These are phyloP conservation scores for Phytomonas sp. DNA, from an alignment of 208 protist genomes.

Conservation along the genomic window DNA sequence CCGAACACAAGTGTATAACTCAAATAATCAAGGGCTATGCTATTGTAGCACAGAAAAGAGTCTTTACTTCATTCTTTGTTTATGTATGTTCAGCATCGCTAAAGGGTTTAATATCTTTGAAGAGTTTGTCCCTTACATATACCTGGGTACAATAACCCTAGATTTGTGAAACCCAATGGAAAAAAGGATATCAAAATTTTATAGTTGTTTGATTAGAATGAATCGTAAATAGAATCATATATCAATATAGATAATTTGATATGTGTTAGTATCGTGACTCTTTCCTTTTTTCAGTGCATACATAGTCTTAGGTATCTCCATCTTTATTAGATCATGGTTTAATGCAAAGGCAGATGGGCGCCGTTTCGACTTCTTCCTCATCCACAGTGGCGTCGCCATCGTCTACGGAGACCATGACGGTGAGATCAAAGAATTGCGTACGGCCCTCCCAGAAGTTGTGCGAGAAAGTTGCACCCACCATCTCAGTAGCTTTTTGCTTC, in stretches of 20 bases:
- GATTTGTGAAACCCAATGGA: background rate
- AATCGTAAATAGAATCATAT: constrained; percentile 16
- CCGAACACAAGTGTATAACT: background rate
- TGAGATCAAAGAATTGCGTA: constrained; percentile 70
- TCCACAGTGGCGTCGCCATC: constrained; percentile 56
- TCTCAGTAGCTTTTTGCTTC: constrained; percentile 60
- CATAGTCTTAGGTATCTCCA: background rate
- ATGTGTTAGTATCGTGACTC: constrained; percentile 3
- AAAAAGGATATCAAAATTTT: constrained; percentile 8
- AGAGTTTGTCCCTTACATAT: background rate
- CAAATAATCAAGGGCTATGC: background rate
- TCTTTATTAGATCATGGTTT: constrained; percentile 13
- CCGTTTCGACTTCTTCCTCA: constrained; percentile 78
- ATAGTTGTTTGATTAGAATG: background rate
- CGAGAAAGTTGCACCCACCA: constrained; percentile 23
- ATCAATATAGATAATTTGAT: constrained; percentile 7
- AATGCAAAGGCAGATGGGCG: constrained; percentile 59
- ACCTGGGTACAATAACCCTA: background rate
- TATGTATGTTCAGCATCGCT: background rate
- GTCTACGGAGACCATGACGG: constrained; percentile 55
- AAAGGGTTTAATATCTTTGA: background rate
- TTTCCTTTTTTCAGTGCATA: constrained; percentile 2
- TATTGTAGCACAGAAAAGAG: background rate
- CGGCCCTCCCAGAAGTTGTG: constrained; percentile 73
- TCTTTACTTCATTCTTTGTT: background rate